Evolutionary conservation across 2,329 filamentous ascomycete genomes (phyloP), one percentile per base, ranked within the genome.

Genomic region (Escovopsis weberi): DNA sequence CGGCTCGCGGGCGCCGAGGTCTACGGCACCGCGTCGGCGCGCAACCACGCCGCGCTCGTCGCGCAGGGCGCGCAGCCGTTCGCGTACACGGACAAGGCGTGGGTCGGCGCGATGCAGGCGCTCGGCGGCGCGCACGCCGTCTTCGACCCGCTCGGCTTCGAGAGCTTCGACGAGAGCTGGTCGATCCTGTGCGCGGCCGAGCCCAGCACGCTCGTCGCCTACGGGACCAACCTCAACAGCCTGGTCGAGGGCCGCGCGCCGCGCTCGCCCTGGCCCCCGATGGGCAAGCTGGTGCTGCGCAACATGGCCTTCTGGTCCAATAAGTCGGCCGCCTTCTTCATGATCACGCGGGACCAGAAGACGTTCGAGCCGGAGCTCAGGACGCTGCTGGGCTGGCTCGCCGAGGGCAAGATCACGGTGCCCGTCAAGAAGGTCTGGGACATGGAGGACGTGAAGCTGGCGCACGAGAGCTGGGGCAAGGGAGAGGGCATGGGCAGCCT

Each of bases 111-210:
- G 5, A 69, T 72, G 63, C 60, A 63, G 38, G 54, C 50, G 6
- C 48, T 66, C 7, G 69, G 68, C 10, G 68, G 69, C 18, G 68
- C 60, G 0, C 61, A 71, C 42, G 62, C 60, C 18, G 63, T 69
- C 18, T 70, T 67, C 38, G 70, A 72, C 26, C 57, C 69, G 0
- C 61, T 72, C 3, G 68, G 68, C 34, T 70, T 65, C 47, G 66
- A 70, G 46, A 68, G 66, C 45, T 72, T 59, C 49, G 67, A 71
- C 44, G 68, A 72, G 49, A 67, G 63, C 10, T 72, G 60, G 55
- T 54, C 55, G 3, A 67, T 71, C 34, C 56, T 72, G 15, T 50
- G 44, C 26, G 43, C 41, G 11, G 37, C 53, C 4, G 48, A 55
- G 5, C 55, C 51, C n/a, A 67, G 65, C n/a, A 54, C 61, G 33